Evolutionary conservation across 352 stramenopile genomes (phyloP).

Genomic region (Phytophthora fragariae): DNA sequence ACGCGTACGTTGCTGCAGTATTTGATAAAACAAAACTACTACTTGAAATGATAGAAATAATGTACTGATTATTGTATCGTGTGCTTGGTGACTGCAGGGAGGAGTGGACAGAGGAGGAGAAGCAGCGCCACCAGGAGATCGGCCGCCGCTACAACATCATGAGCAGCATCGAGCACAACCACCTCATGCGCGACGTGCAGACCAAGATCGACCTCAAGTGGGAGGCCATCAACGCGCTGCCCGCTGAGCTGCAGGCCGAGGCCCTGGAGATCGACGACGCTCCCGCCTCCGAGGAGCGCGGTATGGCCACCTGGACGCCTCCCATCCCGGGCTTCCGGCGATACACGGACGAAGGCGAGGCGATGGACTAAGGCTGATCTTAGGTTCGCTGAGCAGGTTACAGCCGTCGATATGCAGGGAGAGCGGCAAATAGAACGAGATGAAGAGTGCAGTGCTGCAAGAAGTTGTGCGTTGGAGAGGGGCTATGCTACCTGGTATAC

Average conservation of each 20-base stretch:
- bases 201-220: conserved; percentile 94
- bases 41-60: not conserved
- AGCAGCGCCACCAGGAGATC: conserved; percentile 81
- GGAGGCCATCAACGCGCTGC: conserved; percentile 90
- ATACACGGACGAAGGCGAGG: conserved; percentile 73
- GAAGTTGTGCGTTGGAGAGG: conserved; percentile 15
- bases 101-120: conserved; percentile 84
- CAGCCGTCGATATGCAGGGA: conserved; percentile 24
- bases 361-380: conserved; percentile 23
- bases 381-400: conserved; percentile 15
- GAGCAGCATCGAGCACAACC: conserved; percentile 87
- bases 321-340: conserved; percentile 88
- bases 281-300: conserved; percentile 67
- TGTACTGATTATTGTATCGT: not conserved
- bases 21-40: not conserved
- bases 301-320: conserved; percentile 88
- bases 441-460: conserved; percentile 25
- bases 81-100: conserved; percentile 43
- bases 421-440: conserved; percentile 39
- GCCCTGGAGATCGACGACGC: conserved; percentile 76
- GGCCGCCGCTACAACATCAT: conserved; percentile 84
- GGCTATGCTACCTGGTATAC: conserved; percentile 27
- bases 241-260: conserved; percentile 79
- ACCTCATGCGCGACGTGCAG: conserved; percentile 89
- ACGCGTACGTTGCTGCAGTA: conserved; percentile 55